Evolutionary conservation across 1,284 basidiomycete species (phyloP).

Genomic region (Puccinia triticina): DNA sequence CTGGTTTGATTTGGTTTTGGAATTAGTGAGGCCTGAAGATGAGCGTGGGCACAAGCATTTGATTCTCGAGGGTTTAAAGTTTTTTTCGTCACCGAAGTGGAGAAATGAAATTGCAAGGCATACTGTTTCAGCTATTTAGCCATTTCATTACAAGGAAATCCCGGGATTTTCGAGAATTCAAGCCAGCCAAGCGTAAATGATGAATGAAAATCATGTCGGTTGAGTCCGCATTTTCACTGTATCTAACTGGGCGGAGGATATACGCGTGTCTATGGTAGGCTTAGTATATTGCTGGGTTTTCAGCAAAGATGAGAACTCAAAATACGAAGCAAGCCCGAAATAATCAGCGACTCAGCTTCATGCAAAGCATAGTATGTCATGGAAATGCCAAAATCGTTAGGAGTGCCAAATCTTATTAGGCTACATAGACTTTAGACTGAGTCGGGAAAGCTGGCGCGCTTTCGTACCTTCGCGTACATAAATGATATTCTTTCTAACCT

Average conservation of each 20-base stretch:
- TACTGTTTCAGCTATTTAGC: background rate
- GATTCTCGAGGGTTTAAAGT: background rate
- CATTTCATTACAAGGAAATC: background rate
- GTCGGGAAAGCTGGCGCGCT: background rate
- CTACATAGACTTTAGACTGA: slow-evolving; percentile 2
- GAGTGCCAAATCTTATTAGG: slow-evolving; percentile 9
- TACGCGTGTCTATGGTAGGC: background rate
- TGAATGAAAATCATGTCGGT: background rate
- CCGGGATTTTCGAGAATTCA: background rate
- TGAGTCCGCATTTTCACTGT: background rate
- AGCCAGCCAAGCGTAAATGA: slow-evolving; percentile 3
- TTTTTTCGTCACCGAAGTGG: background rate
- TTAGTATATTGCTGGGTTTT: slow-evolving; percentile 5
- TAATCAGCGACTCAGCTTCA: background rate
- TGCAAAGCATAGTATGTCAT: background rate
- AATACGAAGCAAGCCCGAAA: background rate
- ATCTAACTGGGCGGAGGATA: slow-evolving; percentile 1
- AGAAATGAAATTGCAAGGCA: background rate
- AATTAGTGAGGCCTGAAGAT: background rate
- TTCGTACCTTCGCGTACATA: background rate
- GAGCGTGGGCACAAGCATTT: background rate
- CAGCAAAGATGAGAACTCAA: background rate
- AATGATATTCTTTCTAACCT: background rate
- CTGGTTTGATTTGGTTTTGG: background rate
- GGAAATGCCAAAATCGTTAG: background rate